Evolutionary conservation across 345 rosid species (phyloP), one percentile per base, ranked within the genome.

Genomic region (Punica granatum): DNA sequence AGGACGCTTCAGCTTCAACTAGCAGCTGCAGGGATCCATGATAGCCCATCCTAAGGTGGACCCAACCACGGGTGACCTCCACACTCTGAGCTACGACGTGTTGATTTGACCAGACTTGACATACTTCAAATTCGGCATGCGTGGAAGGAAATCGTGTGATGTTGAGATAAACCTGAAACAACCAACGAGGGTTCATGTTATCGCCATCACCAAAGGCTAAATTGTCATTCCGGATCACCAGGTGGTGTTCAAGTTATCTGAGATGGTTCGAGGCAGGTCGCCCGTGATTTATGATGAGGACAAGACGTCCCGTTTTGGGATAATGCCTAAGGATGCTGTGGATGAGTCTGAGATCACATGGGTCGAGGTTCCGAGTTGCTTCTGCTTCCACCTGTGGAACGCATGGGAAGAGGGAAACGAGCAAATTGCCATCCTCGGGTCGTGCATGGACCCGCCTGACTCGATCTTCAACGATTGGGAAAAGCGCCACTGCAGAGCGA

Each of bases 41-140:
- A 84, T 87, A 7, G 96, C 92, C 0, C 96, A 88, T 72, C 97
- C 97, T 3, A 91, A 88, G 63, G 67, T 88, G 72, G 91, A 91
- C 74, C 87, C 91, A 2, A 39, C 68, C 34, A 79, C 87, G 30
- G 86, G 88, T 1, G 88, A 88, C 60, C 71, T 88, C 2, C 85
- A 81, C 67, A 77, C 90, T 8, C 73, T 91, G 18, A 87, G 85
- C 68, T 91, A 87, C 80, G 73, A 81, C 78, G 84, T 85, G 51
- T 36, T 81, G 2, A 73, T 65, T 14, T 82, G 80, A 63, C 91
- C 91, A 37, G 79, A 84, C 76, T 70, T 91, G 63, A 91, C 65
- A 16, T 91, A 91, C 75, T 65, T 87, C 49, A 76, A 73, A 60
- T 84, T 91, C 42, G 82, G 74, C 62, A 60, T 65, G 71, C 39